A percentile compares a stretch with the other conserved stretches of the same genome.
These are phyloP conservation scores for Cokeromyces recurvatus DNA, from an alignment of 371 early-diverging fungal species.

Conservation along the genomic window DNA sequence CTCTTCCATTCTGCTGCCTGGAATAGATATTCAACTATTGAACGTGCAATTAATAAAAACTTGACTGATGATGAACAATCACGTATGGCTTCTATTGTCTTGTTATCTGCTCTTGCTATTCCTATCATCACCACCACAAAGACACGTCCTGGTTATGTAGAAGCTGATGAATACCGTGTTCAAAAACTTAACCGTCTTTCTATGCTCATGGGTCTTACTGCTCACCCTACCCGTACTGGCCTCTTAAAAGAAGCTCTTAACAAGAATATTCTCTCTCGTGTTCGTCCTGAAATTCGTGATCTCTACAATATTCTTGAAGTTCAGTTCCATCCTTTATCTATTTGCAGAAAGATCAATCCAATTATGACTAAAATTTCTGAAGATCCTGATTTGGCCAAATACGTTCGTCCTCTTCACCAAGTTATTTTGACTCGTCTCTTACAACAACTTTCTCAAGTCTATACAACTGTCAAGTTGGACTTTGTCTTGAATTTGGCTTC, in stretches of 20 bases:
- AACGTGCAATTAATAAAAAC: slow-evolving; percentile 67
- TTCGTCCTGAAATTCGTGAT: slow-evolving; percentile 86
- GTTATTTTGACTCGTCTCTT: slow-evolving; percentile 93
- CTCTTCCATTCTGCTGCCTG: slow-evolving; percentile 97
- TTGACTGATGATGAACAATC: slow-evolving; percentile 69
- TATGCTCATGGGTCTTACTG: slow-evolving; percentile 77
- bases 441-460: slow-evolving; percentile 95
- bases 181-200: slow-evolving; percentile 83
- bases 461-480: slow-evolving; percentile 93
- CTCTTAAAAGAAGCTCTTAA: slow-evolving; percentile 86
- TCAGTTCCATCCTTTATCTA: slow-evolving; percentile 96
- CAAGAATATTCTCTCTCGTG: slow-evolving; percentile 82
- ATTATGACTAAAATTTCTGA: slow-evolving; percentile 70
- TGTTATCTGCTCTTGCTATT: slow-evolving; percentile 89
- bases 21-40: slow-evolving; percentile 87
- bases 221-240: slow-evolving; percentile 86
- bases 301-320: slow-evolving; percentile 93
- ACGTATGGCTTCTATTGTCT: slow-evolving; percentile 86
- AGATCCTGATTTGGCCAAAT: slow-evolving; percentile 75
- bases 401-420: slow-evolving; percentile 90
- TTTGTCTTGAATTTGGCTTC: slow-evolving; percentile 84
- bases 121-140: slow-evolving; percentile 84
- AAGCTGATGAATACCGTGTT: slow-evolving; percentile 82
- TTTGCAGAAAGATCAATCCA: slow-evolving; percentile 93
- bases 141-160: slow-evolving; percentile 60